Percentiles rank a stretch among this genome's conserved stretches.
These are phyloP conservation scores for Omphalotus guepiniiformis DNA, from an alignment of 768 basidiomycete genomes.

Conservation along the genomic window DNA sequence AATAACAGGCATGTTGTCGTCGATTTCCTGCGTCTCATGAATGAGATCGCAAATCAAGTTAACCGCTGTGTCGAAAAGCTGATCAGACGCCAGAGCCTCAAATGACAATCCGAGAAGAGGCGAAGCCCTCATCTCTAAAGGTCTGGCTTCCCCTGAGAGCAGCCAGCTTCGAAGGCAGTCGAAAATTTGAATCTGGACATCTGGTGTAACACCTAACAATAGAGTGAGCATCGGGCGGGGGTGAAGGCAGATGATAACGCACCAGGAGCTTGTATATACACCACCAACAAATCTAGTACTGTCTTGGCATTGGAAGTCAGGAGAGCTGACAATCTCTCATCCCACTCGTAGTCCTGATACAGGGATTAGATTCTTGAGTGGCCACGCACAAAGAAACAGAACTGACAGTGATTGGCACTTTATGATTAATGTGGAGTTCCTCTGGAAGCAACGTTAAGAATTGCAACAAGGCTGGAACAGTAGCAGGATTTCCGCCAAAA, in stretches of 20 bases:
- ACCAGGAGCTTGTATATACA: conserved; percentile 92
- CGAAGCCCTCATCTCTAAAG: conserved; percentile 59
- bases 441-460: conserved; percentile 91
- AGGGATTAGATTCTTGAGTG: conserved; percentile 1
- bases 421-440: conserved; percentile 78
- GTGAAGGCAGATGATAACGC: conserved; percentile 21
- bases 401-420: conserved; percentile 78
- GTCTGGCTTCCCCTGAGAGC: conserved; percentile 75
- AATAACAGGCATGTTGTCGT: conserved; percentile 89
- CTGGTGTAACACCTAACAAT: conserved; percentile 70
- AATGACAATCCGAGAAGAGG: conserved; percentile 83
- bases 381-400: neutral
- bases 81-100: conserved; percentile 75
- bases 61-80: conserved; percentile 90
- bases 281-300: conserved; percentile 71
- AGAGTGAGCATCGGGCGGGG: conserved; percentile 4
- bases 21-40: conserved; percentile 96
- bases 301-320: conserved; percentile 65
- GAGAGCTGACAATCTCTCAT: conserved; percentile 53
- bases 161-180: conserved; percentile 86
- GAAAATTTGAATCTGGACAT: conserved; percentile 80
- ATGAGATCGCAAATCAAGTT: conserved; percentile 92
- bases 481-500: conserved; percentile 81
- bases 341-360: conserved; percentile 70
- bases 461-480: conserved; percentile 80